These are phyloP conservation scores for Dryas drummondii DNA, from an alignment of 306 rosid species.

Conservation along the genomic window DNA sequence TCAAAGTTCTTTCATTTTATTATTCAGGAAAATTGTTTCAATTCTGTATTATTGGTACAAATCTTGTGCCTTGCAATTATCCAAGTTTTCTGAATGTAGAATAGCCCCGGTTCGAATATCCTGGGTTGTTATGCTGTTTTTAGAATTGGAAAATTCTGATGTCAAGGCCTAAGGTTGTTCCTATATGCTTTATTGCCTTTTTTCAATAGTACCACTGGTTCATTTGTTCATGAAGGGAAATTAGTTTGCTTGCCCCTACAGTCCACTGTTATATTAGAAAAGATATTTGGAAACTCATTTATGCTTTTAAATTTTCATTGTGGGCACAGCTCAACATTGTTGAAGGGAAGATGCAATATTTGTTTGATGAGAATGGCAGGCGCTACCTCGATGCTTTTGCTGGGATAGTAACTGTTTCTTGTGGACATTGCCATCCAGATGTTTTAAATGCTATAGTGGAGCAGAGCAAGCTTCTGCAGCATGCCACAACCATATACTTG, in stretches of 20 bases:
- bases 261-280: not conserved
- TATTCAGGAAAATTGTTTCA: not conserved
- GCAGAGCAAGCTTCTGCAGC: conserved; percentile 85
- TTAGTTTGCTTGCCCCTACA: not conserved
- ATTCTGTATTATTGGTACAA: not conserved
- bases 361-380: conserved; percentile 82
- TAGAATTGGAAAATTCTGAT: not conserved
- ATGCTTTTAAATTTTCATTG: conserved; percentile 17
- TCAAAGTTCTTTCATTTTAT: too few species aligned
- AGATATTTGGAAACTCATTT: not conserved
- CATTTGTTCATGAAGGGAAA: not conserved
- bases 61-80: not conserved
- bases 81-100: not conserved
- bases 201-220: not conserved
- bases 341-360: conserved; percentile 93
- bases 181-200: not conserved
- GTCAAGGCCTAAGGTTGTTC: not conserved
- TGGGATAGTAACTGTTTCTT: conserved; percentile 95
- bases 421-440: conserved; percentile 94
- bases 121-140: not conserved
- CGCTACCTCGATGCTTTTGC: conserved; percentile 95
- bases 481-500: conserved; percentile 78
- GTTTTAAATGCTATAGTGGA: conserved; percentile 60
- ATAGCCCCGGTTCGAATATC: too few species aligned
- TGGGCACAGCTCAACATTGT: conserved; percentile 74